phyloP scores from a whole-genome alignment of 108 stramenopile species.

The Fistulifera pelliculosa region DNA sequence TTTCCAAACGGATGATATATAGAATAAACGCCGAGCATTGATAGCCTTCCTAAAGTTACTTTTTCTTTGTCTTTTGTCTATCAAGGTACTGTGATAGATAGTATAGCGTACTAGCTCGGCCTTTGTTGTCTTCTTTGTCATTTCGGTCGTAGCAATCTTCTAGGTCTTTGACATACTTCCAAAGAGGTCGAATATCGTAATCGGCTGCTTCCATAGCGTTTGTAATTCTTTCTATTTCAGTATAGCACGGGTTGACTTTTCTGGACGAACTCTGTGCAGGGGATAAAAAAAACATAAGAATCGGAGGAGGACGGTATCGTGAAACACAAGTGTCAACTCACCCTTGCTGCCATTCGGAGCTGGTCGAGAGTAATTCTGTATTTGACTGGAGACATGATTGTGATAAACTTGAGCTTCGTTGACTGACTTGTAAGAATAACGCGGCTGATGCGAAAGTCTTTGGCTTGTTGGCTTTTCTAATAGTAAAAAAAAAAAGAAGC shows the following conservation, averaged over 20 bases:
- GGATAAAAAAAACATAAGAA: conserved; percentile 1
- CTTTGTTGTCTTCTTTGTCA: conserved; percentile 26
- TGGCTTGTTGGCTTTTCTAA: no score
- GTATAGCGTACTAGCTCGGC: conserved; percentile 41
- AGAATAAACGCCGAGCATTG: background rate
- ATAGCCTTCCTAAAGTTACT: conserved; percentile 12
- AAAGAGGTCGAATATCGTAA: conserved; percentile 50
- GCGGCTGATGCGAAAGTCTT: no score
- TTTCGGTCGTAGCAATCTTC: conserved; percentile 35
- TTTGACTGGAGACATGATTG: conserved; percentile 22
- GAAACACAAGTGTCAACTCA: conserved; percentile 11
- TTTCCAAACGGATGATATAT: conserved; percentile 64
- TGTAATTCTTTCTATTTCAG: conserved; percentile 60
- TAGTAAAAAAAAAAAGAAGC: no score
- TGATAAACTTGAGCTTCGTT: no score
- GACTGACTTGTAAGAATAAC: no score
- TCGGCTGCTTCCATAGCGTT: conserved; percentile 66
- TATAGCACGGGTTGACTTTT: conserved; percentile 42
- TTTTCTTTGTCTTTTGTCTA: conserved; percentile 40
- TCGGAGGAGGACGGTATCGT: no score
- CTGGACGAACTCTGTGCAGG: conserved; percentile 23
- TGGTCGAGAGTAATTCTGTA: conserved; percentile 68
- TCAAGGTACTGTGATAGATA: conserved; percentile 52
- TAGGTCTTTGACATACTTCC: conserved; percentile 69
- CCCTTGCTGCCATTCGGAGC: conserved; percentile 34